Conservation (phyloP, 805 yeast genomes). For the Ogataea allantospora region DNA sequence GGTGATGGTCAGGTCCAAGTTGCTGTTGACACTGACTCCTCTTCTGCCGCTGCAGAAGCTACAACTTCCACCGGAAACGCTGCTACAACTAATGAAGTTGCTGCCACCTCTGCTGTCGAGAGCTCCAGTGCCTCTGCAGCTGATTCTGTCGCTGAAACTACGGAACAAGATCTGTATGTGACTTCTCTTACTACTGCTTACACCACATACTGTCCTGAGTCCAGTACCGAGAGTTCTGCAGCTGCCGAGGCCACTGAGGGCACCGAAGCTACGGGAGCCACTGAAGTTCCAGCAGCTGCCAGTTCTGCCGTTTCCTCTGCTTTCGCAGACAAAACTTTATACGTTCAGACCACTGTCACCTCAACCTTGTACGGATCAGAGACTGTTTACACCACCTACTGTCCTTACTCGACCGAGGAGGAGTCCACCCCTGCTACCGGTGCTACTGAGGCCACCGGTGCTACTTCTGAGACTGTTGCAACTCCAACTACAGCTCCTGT, state of each 20-base stretch:
- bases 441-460: constrained; percentile 5
- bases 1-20: constrained; percentile 28
- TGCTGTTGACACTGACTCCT: constrained; percentile 1
- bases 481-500: constrained; percentile 16
- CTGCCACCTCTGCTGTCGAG: constrained; percentile 11
- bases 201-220: constrained; percentile 8
- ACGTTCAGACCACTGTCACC: constrained; percentile 14
- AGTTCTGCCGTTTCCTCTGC: constrained; percentile 7
- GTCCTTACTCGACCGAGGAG: constrained; percentile 10
- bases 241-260: too few relatives aligned
- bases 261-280: too few relatives aligned
- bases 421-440: constrained; percentile 15
- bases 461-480: constrained; percentile 2
- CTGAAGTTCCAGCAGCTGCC: constrained; percentile 10
- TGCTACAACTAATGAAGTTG: constrained; percentile 5
- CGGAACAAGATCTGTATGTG: constrained; percentile 1
- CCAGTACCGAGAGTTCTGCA: too few relatives aligned
- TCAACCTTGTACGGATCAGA: constrained; percentile 15
- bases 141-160: constrained; percentile 1
- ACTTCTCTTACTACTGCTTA: constrained; percentile 3
- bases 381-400: constrained; percentile 26
- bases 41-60: constrained; percentile 5
- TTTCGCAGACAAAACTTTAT: constrained; percentile 9
- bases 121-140: constrained; percentile 3
- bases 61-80: constrained; percentile 7